Evolutionary conservation across 495 filamentous ascomycete species (phyloP).

Genomic region (Corynascus novoguineensis): DNA sequence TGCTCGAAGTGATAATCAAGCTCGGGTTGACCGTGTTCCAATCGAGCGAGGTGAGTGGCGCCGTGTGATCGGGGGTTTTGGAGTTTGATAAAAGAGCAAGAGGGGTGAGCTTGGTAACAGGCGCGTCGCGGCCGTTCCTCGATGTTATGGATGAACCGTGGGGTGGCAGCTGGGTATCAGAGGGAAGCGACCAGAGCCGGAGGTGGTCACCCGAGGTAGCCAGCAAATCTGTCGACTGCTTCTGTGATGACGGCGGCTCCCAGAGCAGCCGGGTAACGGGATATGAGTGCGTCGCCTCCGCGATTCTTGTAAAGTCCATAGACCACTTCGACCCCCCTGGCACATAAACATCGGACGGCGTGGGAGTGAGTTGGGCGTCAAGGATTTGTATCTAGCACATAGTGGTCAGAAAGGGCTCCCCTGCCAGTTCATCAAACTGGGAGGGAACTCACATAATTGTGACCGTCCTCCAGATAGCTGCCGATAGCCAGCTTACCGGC

Average conservation of each 20-base stretch:
- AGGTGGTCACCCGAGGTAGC: conserved; percentile 97
- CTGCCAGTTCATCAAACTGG: too few species aligned
- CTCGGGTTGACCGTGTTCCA: conserved; percentile 97
- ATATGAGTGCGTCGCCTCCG: conserved; percentile 96
- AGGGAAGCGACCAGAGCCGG: conserved; percentile 81
- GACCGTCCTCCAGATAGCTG: conserved; percentile 94
- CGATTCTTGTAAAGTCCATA: conserved; percentile 89
- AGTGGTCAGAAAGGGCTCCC: not conserved
- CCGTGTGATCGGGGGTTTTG: conserved; percentile 96
- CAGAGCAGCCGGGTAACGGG: conserved; percentile 93
- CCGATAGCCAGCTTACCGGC: conserved; percentile 91
- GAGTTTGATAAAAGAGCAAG: conserved; percentile 92
- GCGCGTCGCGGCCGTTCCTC: conserved; percentile 55
- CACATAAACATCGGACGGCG: conserved; percentile 63
- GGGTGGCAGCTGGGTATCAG: conserved; percentile 45
- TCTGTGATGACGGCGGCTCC: conserved; percentile 96
- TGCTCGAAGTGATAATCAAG: conserved; percentile 96
- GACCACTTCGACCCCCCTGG: conserved; percentile 65
- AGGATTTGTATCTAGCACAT: conserved; percentile 85
- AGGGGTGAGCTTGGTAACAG: conserved; percentile 83
- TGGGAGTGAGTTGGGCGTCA: conserved; percentile 71
- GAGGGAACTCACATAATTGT: conserved; percentile 82
- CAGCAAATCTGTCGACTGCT: conserved; percentile 91
- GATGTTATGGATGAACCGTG: conserved; percentile 70
- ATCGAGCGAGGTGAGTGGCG: conserved; percentile 90